Evolutionary conservation across 2,329 filamentous ascomycete species (phyloP).

Genomic region (Parastagonospora nodorum): DNA sequence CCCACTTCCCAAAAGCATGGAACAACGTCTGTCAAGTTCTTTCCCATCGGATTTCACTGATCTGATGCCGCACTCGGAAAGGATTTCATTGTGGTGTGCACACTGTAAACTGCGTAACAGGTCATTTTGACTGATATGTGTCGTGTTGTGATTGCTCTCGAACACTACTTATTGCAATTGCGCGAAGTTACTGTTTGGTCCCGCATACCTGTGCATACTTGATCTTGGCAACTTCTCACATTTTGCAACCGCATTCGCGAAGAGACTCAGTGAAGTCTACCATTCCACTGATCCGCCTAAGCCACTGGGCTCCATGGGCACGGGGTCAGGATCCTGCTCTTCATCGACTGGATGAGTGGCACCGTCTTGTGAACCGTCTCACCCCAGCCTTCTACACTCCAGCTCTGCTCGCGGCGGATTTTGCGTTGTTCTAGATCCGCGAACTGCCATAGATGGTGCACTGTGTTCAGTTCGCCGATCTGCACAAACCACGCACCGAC

Average conservation of each 20-base stretch:
- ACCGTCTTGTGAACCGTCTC: conserved; percentile 99
- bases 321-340: conserved; percentile 88
- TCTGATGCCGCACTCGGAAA: neutral
- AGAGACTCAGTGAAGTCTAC: no score
- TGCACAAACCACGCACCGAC: conserved; percentile 99
- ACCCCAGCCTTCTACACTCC: conserved; percentile 93
- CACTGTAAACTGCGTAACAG: no score
- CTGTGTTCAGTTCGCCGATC: conserved; percentile 95
- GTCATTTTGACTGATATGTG: no score
- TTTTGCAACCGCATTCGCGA: no score
- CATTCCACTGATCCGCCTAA: conserved; percentile 49
- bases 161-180: no score
- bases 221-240: no score
- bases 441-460: conserved; percentile 98
- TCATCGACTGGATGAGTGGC: conserved; percentile 94
- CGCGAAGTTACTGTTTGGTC: no score
- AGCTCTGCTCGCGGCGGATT: conserved; percentile 88
- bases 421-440: conserved; percentile 94
- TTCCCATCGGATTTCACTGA: neutral
- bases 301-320: conserved; percentile 96
- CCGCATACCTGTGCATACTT: no score
- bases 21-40: neutral
- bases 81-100: no score
- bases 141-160: no score
- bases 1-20: conserved; percentile 5